phyloP scores from a whole-genome alignment of 768 basidiomycete genomes.

The Pleurotus djamor region DNA sequence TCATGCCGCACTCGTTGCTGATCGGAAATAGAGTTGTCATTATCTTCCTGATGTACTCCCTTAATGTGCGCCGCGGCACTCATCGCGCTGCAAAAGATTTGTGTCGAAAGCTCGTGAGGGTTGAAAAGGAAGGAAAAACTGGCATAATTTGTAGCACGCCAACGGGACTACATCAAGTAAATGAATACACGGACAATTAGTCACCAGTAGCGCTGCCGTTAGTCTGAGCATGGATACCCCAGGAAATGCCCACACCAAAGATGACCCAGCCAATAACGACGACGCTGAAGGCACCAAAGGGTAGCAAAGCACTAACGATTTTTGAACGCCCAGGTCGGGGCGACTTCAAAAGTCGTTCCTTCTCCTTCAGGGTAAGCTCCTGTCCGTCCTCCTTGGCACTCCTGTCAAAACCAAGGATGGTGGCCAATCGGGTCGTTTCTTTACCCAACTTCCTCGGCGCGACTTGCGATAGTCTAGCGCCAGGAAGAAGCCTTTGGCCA shows the following conservation, averaged over 20 bases:
- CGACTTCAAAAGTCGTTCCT: constrained; percentile 28
- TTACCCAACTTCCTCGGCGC: constrained; percentile 21
- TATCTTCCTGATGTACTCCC: too few species aligned
- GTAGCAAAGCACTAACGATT: constrained; percentile 16
- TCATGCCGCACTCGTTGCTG: too few species aligned
- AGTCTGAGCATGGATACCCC: constrained; percentile 36
- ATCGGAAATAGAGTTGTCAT: too few species aligned
- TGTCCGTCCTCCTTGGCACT: constrained; percentile 4
- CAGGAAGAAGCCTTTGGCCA: constrained; percentile 25
- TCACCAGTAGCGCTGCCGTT: constrained; percentile 25
- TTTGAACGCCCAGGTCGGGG: constrained; percentile 9
- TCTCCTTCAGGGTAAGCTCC: constrained; percentile 15
- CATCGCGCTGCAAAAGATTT: too few species aligned
- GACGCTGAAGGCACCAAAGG: constrained; percentile 18
- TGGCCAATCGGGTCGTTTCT: constrained; percentile 26
- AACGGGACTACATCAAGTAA: neutral
- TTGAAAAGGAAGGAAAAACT: too few species aligned
- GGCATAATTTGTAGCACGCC: neutral
- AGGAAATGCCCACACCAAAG: constrained; percentile 37
- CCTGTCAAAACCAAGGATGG: constrained; percentile 6
- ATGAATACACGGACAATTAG: constrained; percentile 9
- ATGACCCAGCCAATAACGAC: constrained; percentile 37
- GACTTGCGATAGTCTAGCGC: constrained; percentile 34
- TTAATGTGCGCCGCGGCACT: too few species aligned
- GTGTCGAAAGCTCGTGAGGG: too few species aligned